Conservation (phyloP, 768 basidiomycete genomes). For the Lactarius psammicola region DNA sequence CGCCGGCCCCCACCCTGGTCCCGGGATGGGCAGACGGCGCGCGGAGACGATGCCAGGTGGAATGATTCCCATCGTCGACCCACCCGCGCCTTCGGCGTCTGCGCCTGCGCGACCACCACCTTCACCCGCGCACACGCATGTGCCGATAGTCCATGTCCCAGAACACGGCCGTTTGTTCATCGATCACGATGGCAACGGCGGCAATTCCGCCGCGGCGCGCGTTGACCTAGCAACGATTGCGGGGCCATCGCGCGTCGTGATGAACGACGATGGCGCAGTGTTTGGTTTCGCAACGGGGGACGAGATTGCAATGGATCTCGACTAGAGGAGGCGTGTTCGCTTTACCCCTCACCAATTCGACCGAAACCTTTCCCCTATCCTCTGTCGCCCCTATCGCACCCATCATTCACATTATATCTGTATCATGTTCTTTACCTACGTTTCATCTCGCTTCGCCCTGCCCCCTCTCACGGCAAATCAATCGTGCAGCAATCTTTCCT, state of each 20-base stretch:
- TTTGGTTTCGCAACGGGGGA: constrained; percentile 27
- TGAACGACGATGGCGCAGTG: constrained; percentile 21
- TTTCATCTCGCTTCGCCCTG: constrained; percentile 5
- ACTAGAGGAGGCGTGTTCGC: constrained; percentile 14
- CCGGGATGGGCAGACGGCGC: constrained; percentile 25
- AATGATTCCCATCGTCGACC: constrained; percentile 28
- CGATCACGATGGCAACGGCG: not conserved
- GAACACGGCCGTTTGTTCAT: constrained; percentile 24
- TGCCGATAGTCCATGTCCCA: constrained; percentile 7
- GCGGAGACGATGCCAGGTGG: constrained; percentile 31
- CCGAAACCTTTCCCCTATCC: not conserved
- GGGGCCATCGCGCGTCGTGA: constrained; percentile 25
- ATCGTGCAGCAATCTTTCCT: constrained; percentile 13
- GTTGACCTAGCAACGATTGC: constrained; percentile 31
- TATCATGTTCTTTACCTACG: constrained; percentile 14
- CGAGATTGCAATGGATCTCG: constrained; percentile 28
- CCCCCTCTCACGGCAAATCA: not conserved
- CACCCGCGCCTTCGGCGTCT: constrained; percentile 4
- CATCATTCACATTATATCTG: constrained; percentile 16
- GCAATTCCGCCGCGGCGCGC: not conserved
- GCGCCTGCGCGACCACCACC: not conserved
- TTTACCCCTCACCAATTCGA: not conserved
- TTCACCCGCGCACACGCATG: not conserved
- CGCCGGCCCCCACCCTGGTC: not conserved
- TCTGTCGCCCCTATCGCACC: not conserved